Evolutionary conservation across 495 filamentous ascomycete species (phyloP).

Genomic region (Penicillium daleae): DNA sequence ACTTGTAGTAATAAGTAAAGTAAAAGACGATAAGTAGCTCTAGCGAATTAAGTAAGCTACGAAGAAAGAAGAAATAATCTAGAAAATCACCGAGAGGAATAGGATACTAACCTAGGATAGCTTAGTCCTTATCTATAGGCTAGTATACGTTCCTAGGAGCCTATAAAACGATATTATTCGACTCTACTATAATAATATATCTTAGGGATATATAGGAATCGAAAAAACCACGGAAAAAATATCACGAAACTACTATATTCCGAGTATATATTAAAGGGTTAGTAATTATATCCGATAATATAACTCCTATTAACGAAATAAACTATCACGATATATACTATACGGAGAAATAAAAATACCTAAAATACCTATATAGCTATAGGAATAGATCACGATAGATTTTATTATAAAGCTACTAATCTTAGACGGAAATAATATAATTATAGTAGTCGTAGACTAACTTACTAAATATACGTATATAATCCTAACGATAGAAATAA

Average conservation of each 20-base stretch:
- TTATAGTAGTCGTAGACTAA: slow-evolving; percentile 1
- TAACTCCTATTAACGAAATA: neutral
- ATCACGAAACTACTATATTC: neutral
- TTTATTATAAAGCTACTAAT: neutral
- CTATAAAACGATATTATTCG: neutral
- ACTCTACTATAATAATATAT: neutral
- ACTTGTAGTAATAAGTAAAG: neutral
- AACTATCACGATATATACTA: neutral
- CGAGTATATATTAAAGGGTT: neutral
- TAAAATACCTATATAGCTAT: neutral
- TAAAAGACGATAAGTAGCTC: neutral
- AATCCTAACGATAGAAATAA: neutral
- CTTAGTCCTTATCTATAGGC: neutral
- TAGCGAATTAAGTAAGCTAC: neutral
- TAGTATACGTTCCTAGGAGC: slow-evolving; percentile 5
- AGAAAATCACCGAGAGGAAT: neutral
- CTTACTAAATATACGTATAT: slow-evolving; percentile 1
- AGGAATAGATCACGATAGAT: slow-evolving; percentile 1
- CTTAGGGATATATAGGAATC: neutral
- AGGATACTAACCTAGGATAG: neutral
- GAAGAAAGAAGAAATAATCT: neutral
- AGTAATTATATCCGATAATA: neutral
- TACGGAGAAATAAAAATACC: neutral
- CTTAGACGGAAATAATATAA: neutral
- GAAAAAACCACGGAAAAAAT: neutral